A percentile compares a stretch with the other conserved stretches of the same genome.
These are phyloP conservation scores for Tetrahymena elliotti DNA, from an alignment of 73 alveolate species.

Conservation along the genomic window DNA sequence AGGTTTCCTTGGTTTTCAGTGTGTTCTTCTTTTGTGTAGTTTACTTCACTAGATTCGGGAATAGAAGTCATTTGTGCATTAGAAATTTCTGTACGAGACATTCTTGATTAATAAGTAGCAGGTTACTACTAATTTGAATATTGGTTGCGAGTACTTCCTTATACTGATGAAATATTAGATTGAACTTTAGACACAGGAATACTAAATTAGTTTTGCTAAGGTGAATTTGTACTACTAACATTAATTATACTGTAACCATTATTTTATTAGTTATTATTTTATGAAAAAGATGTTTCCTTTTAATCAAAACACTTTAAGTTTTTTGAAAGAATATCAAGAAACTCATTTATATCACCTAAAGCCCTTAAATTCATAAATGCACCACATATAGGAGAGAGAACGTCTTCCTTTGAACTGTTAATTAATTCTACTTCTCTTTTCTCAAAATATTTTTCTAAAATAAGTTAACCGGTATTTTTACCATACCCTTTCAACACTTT, in stretches of 20 bases:
- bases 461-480: neutral
- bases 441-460: neutral
- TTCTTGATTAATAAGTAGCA: neutral
- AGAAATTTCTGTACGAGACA: neutral
- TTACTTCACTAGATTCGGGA: neutral
- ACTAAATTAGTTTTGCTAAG: neutral
- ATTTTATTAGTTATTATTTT: neutral
- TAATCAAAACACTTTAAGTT: neutral
- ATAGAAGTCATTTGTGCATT: neutral
- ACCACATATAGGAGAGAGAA: neutral
- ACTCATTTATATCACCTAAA: neutral
- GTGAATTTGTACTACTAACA: neutral
- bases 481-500: neutral
- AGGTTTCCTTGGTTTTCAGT: neutral
- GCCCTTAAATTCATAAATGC: neutral
- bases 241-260: neutral
- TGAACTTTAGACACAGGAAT: neutral
- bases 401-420: neutral
- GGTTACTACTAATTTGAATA: neutral
- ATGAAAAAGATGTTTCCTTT: neutral
- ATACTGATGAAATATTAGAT: neutral
- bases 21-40: neutral
- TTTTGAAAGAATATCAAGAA: neutral
- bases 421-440: neutral
- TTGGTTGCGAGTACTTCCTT: neutral